These are phyloP conservation scores for Xylariales sp. DNA, from an alignment of 2,329 filamentous ascomycete genomes.

Conservation along the genomic window DNA sequence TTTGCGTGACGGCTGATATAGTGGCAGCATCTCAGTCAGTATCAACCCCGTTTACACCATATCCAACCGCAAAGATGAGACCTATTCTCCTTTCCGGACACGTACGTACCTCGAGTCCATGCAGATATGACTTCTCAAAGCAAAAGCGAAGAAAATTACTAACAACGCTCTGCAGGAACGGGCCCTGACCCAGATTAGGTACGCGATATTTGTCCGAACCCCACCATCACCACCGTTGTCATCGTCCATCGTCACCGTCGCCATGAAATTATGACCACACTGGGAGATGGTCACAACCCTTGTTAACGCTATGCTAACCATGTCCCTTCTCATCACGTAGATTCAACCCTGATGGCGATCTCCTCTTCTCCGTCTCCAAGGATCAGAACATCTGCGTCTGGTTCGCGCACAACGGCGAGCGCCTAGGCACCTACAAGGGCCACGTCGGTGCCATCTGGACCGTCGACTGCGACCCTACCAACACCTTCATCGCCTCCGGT, in stretches of 20 bases:
- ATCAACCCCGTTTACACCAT: slow-evolving; percentile 8
- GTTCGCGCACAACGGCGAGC: slow-evolving; percentile 97
- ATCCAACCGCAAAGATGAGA: slow-evolving; percentile 67
- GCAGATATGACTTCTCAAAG: too few relatives aligned
- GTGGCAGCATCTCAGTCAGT: too few relatives aligned
- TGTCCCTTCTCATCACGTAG: slow-evolving; percentile 32
- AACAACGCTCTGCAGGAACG: slow-evolving; percentile 59
- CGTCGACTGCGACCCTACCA: slow-evolving; percentile 91
- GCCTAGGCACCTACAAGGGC: slow-evolving; percentile 92
- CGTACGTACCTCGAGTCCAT: too few relatives aligned
- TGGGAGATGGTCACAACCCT: too few relatives aligned
- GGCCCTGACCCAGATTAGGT: slow-evolving; percentile 92
- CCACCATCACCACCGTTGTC: slow-evolving; percentile 7
- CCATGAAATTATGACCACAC: too few relatives aligned
- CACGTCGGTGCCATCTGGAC: slow-evolving; percentile 99
- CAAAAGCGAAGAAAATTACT: slow-evolving; percentile 9
- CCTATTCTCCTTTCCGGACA: slow-evolving; percentile 95
- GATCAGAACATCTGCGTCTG: slow-evolving; percentile 96
- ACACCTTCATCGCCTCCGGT: slow-evolving; percentile 86
- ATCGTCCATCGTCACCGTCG: too few relatives aligned
- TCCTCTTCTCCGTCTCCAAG: slow-evolving; percentile 93
- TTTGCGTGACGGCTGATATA: too few relatives aligned
- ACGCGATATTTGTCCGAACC: slow-evolving; percentile 25
- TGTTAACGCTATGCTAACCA: slow-evolving; percentile 10
- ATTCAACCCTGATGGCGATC: slow-evolving; percentile 92